Base-by-base conservation (phyloP, 225 moss, liverwort and hornwort genomes). In the Lunularia cruciata region DNA sequence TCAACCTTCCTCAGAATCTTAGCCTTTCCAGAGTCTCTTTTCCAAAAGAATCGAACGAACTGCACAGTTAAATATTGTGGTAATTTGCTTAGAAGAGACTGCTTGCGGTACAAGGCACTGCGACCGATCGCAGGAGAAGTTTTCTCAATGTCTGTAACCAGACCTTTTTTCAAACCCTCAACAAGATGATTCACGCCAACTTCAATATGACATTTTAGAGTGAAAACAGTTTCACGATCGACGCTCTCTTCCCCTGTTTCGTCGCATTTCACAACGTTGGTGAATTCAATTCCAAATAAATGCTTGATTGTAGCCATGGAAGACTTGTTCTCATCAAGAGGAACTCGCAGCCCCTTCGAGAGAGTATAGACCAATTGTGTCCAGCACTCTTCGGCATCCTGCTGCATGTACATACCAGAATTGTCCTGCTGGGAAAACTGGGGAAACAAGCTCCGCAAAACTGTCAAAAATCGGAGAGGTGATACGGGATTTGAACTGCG, bases 351-450 rank as follows among this genome's bases (percentile, higher is more conserved):
- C 3, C 92, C 88, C 72, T 92, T 88, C 22, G 92, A 92, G 47
- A 98, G 77, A 31, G 80, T 85, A 72, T 92, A 90, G 12, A 98
- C 84, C 71, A 98, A 75, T 83, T 98, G 93, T 11, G 90, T 93
- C 98, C 98, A 98, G 76, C 93, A 93, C 75, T 93, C 98, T 73
- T 93, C 98, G 3, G 91, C 98, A 25, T 98, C 93, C 83, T 98
- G 90, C 76, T 98, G 92, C 96, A 93, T 92, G 65, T 76, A 98
- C 58, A 84, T 68, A 32, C 96, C 90, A 1, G 78, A 70, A 61
- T 88, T 86, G 61, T 82, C 81, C 70, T 89, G 94, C 67, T 96
- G 92, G 26, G 88, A 92, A 47, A 96, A 96, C 71, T 96, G 92
- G 23, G 92, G 95, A 55, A 88, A 91, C 86, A 87, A 92, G 61